phyloP scores from a whole-genome alignment of 257 asterid genomes.

The Thymus mandschuricus region DNA sequence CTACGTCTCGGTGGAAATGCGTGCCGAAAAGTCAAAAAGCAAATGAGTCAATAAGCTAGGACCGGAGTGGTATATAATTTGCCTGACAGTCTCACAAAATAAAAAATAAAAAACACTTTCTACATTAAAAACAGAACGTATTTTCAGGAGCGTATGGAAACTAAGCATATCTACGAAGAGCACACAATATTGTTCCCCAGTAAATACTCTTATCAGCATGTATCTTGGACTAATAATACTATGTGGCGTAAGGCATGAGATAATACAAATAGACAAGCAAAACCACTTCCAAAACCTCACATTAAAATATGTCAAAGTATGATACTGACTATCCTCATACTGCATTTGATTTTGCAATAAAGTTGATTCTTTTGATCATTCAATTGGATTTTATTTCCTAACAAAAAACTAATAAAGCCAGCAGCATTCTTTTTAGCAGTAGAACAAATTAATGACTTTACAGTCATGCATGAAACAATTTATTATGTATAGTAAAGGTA shows the following conservation, averaged over 20 bases:
- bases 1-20: too few relatives aligned
- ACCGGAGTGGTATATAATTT: too few relatives aligned
- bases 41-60: too few relatives aligned
- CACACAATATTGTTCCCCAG: background rate
- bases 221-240: conserved; percentile 15
- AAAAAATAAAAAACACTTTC: background rate
- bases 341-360: conserved; percentile 8
- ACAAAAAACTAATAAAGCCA: background rate
- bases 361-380: conserved; percentile 20
- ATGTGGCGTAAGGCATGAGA: background rate
- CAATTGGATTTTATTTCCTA: conserved; percentile 18
- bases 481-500: conserved; percentile 7
- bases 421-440: background rate
- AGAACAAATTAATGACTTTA: background rate
- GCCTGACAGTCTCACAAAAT: background rate
- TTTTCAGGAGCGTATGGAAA: background rate
- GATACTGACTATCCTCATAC: background rate
- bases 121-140: conserved; percentile 8
- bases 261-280: conserved; percentile 9
- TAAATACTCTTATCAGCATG: conserved; percentile 19
- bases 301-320: background rate
- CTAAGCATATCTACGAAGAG: conserved; percentile 9
- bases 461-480: background rate
- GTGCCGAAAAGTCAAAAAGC: too few relatives aligned
- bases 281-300: conserved; percentile 19